Percentiles rank a stretch among this genome's conserved stretches.
Conservation (phyloP, 352 stramenopile species). For the Saprolegnia parasitica region DNA sequence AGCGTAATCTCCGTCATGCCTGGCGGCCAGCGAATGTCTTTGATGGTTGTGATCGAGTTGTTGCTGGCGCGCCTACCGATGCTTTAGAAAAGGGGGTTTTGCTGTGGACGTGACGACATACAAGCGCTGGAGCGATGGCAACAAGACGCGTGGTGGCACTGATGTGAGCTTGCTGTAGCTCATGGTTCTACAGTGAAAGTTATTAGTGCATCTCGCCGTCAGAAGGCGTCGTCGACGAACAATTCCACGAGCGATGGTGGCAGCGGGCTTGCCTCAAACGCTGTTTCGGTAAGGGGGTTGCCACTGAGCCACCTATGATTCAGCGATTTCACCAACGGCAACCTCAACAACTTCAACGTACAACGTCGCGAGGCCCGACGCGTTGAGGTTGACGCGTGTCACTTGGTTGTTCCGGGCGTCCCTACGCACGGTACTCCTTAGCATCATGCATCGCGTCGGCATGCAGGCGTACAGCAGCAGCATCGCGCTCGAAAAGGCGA, state of each 20-base stretch:
- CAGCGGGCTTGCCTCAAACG: not conserved
- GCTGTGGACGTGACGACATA: not conserved
- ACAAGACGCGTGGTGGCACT: not conserved
- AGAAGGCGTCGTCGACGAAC: not conserved
- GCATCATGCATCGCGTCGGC: not conserved
- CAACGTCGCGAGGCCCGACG: constrained; percentile 5
- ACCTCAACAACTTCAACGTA: not conserved
- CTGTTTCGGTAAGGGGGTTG: not conserved
- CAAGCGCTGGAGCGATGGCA: constrained; percentile 7
- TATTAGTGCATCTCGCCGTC: not conserved
- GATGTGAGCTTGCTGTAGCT: not conserved
- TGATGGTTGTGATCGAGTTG: constrained; percentile 13
- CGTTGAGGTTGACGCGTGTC: constrained; percentile 4
- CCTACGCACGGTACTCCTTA: not conserved
- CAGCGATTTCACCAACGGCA: not conserved
- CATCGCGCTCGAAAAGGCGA: not conserved
- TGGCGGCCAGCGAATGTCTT: constrained; percentile 5
- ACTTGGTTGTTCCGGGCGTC: constrained; percentile 9
- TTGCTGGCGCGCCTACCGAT: not conserved
- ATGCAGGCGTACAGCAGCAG: constrained; percentile 4
- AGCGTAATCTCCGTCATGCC: constrained; percentile 15
- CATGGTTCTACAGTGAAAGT: not conserved
- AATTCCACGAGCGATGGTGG: constrained; percentile 5
- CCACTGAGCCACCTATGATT: constrained; percentile 16
- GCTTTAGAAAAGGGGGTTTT: not conserved